These are phyloP conservation scores for Hericium coralloides DNA, from an alignment of 768 basidiomycete genomes.

Conservation along the genomic window DNA sequence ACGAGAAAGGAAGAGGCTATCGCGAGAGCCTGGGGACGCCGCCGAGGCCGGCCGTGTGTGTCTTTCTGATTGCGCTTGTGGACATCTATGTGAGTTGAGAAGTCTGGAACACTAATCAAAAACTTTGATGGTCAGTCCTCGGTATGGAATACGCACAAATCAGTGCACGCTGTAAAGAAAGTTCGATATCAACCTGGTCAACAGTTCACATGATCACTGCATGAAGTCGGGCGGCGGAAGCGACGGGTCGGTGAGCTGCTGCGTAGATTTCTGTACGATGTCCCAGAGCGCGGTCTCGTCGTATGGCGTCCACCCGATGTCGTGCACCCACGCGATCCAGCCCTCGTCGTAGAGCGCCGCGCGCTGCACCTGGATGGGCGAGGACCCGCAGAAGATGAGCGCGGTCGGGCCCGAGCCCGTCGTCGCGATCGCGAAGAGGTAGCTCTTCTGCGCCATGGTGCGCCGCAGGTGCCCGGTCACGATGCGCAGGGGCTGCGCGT, in stretches of 20 bases:
- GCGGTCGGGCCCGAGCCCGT: constrained; percentile 26
- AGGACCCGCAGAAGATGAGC: constrained; percentile 51
- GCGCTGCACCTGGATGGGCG: constrained; percentile 47
- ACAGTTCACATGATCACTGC: too few species aligned
- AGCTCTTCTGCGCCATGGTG: constrained; percentile 25
- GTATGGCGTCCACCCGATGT: constrained; percentile 43
- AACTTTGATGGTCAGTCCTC: too few species aligned
- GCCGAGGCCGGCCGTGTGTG: background rate
- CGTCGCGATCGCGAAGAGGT: constrained; percentile 48
- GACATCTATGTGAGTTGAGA: too few species aligned
- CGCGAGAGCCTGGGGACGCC: constrained; percentile 8
- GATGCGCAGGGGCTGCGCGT: constrained; percentile 45
- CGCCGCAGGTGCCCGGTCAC: constrained; percentile 41
- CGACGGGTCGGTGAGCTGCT: constrained; percentile 50
- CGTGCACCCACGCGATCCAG: constrained; percentile 39
- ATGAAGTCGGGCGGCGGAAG: constrained; percentile 56
- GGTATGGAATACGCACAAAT: too few species aligned
- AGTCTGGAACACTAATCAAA: too few species aligned
- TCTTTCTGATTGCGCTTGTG: too few species aligned
- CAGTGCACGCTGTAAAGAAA: too few species aligned
- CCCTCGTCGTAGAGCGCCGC: constrained; percentile 50
- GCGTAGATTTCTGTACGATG: constrained; percentile 52
- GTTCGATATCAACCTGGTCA: too few species aligned
- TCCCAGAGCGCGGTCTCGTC: constrained; percentile 66
- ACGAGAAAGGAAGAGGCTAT: background rate